These are phyloP conservation scores for Didymella exigua DNA, from an alignment of 2,329 filamentous ascomycete genomes.

Conservation along the genomic window DNA sequence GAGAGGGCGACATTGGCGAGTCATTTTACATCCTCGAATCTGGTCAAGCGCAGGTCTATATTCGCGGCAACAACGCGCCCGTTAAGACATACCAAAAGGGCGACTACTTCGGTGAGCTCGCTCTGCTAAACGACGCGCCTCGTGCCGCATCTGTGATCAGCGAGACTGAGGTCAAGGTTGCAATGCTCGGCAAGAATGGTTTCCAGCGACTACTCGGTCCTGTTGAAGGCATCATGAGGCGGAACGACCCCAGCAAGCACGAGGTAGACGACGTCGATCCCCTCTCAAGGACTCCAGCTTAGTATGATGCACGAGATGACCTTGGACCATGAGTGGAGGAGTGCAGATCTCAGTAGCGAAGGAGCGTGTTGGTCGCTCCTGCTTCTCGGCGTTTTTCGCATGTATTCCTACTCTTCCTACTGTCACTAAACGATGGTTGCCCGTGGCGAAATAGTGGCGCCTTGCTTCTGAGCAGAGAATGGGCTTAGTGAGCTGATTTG, in stretches of 20 bases:
- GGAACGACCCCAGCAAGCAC: slow-evolving; percentile 64
- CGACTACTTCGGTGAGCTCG: slow-evolving; percentile 96
- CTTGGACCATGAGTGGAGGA: background rate
- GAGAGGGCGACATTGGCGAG: slow-evolving; percentile 87
- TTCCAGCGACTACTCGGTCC: slow-evolving; percentile 93
- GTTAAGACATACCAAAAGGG: slow-evolving; percentile 87
- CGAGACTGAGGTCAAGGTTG: slow-evolving; percentile 87
- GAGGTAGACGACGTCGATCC: slow-evolving; percentile 65
- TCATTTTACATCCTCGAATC: slow-evolving; percentile 90
- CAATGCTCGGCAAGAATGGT: slow-evolving; percentile 87
- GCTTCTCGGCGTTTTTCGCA: slow-evolving; percentile 23
- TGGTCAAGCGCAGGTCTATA: slow-evolving; percentile 86
- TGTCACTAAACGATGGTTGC: slow-evolving; percentile 45
- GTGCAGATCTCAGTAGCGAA: slow-evolving; percentile 3
- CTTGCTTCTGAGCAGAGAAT: slow-evolving; percentile 18
- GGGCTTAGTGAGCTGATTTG: slow-evolving; percentile 27
- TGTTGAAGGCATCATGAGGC: slow-evolving; percentile 91
- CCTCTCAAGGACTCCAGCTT: slow-evolving; percentile 46
- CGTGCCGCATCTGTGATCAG: slow-evolving; percentile 88
- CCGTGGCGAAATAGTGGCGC: slow-evolving; percentile 22
- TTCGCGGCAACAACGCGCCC: slow-evolving; percentile 69
- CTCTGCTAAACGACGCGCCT: slow-evolving; percentile 89
- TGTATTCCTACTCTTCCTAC: slow-evolving; percentile 48
- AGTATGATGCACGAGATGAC: slow-evolving; percentile 1
- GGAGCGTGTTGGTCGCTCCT: slow-evolving; percentile 1